Conservation (phyloP, 257 asterid species). For the Parsonsia alboflavescens region DNA sequence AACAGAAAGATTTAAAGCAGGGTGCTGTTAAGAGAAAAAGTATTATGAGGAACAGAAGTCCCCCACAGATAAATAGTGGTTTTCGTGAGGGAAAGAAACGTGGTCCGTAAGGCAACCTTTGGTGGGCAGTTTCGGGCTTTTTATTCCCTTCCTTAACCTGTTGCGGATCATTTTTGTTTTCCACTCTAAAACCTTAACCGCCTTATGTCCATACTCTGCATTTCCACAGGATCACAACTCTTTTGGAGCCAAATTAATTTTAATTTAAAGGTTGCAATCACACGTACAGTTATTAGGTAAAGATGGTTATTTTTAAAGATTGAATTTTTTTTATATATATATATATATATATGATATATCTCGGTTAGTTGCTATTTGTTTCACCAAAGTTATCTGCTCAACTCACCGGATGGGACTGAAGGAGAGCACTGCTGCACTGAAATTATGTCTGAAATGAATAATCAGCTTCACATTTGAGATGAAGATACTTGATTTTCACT, state of each 20-base stretch:
- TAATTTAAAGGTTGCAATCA: slow-evolving; percentile 8
- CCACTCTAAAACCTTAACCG: not conserved
- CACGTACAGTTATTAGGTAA: slow-evolving; percentile 13
- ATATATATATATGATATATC: not conserved
- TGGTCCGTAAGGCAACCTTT: slow-evolving; percentile 26
- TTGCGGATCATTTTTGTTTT: not conserved
- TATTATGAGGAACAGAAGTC: slow-evolving; percentile 11
- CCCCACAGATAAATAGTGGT: slow-evolving; percentile 22
- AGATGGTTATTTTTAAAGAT: slow-evolving; percentile 13
- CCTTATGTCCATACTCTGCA: not conserved
- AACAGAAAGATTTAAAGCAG: slow-evolving; percentile 18
- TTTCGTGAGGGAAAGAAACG: slow-evolving; percentile 26
- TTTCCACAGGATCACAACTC: slow-evolving; percentile 4
- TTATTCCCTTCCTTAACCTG: slow-evolving; percentile 3
- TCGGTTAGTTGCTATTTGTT: slow-evolving; percentile 29
- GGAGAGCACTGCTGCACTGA: too few species aligned
- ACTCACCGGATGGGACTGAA: not conserved
- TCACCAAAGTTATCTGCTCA: slow-evolving; percentile 27
- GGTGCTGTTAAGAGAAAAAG: slow-evolving; percentile 10
- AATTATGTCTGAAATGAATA: too few species aligned
- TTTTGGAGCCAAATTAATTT: not conserved
- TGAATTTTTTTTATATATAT: too few species aligned
- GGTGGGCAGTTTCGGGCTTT: slow-evolving; percentile 26
- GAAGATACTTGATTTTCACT: too few species aligned
- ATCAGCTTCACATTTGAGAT: too few species aligned